Conservation (phyloP, 305 asterid genomes). For the Fraxinus ornus region DNA sequence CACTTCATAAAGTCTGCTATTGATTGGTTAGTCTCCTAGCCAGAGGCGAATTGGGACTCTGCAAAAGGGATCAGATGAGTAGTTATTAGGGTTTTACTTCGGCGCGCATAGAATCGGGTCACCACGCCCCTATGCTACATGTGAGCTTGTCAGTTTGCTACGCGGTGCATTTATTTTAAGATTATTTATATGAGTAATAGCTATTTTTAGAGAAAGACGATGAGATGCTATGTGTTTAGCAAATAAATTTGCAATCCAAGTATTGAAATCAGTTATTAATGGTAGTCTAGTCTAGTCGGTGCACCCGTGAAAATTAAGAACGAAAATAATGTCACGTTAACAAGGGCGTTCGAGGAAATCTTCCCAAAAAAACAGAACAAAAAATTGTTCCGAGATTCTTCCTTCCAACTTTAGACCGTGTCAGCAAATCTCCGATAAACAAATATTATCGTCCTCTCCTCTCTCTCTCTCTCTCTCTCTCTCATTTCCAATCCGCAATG, state of each 20-base stretch:
- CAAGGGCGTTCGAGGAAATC: not conserved
- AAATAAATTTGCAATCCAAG: too few relatives aligned
- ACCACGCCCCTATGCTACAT: too few relatives aligned
- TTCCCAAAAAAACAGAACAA: not conserved
- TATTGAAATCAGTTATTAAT: too few relatives aligned
- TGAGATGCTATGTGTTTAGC: not conserved
- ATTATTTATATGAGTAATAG: too few relatives aligned
- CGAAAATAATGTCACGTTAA: not conserved
- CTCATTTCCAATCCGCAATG: not conserved
- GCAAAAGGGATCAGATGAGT: too few relatives aligned
- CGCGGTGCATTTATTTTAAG: too few relatives aligned
- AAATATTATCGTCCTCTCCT: not conserved
- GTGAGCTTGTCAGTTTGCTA: too few relatives aligned
- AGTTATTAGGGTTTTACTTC: too few relatives aligned
- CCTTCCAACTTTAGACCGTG: conserved; percentile 17
- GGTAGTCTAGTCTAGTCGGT: not conserved
- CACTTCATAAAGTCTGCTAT: too few relatives aligned
- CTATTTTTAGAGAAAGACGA: not conserved
- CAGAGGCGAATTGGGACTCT: too few relatives aligned
- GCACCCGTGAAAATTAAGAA: not conserved
- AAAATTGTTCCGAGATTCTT: not conserved
- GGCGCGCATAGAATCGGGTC: too few relatives aligned
- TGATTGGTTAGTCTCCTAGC: too few relatives aligned
- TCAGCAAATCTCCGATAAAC: conserved; percentile 23
- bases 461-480: not conserved